Evolutionary conservation across 306 rosid genomes (phyloP), one percentile per base, ranked within the genome.

Genomic region (Sechiopsis laciniata): DNA sequence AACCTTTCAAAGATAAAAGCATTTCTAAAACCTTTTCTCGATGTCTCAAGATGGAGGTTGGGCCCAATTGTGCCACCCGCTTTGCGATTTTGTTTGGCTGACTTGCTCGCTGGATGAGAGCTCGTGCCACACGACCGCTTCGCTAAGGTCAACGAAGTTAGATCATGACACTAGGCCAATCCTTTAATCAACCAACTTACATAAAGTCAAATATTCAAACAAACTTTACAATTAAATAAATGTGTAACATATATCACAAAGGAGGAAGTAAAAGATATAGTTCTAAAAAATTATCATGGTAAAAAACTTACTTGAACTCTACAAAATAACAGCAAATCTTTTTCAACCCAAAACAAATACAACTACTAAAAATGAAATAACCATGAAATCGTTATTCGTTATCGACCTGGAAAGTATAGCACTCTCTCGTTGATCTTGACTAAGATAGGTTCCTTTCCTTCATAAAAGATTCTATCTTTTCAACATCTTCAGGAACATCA

Each of bases 401-500:
- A 37, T 64, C 53, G 0, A 63, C 6, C 32, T 0, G 37, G 17
- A 12, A 12, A 0, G 8, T 9, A 2, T 46, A 19, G 6, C 2
- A 5, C 46, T 67, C 19, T 8, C 20, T 3, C 5, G 69, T 35
- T 37, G 24, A 13, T 66, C 11, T 48, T 45, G 16, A 13, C 55
- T 82, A 94, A 75, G 83, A 79, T 80, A 91, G 52, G 87, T 91
- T 90, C 80, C 80, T 83, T 83, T 89, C 84, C 0, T 77, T 90
- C 91, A 94, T 86, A 10, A 85, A 82, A 80, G 91, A 61, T 87
- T 94, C 97, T 59, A 90, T 87, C 87, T 89, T 94, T 67, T 48
- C 88, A 4, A 94, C 91, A 75, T 94, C 99, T 86, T 89, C 97
- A 3, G 99, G 96, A 66, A 83, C 55, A 82, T 94, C 99, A 42